Conservation (phyloP, 768 basidiomycete species). For the Rhodotorula graminis region DNA sequence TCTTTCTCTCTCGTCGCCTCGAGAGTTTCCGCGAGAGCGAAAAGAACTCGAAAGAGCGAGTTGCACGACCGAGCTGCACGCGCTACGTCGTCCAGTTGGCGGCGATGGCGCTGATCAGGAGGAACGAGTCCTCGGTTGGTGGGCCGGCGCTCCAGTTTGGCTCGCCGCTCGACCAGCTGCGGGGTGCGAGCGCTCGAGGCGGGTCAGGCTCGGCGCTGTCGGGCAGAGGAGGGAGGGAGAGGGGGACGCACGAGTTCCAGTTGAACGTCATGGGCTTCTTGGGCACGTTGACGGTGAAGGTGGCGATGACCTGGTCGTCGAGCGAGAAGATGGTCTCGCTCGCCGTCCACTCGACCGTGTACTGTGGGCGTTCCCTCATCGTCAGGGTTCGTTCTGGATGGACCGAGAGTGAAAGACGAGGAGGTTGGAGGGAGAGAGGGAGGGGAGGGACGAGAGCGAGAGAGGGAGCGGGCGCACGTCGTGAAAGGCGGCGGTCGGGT, state of each 20-base stretch:
- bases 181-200: too few relatives aligned
- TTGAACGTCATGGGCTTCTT: conserved; percentile 1
- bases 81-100: conserved; percentile 9
- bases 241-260: background rate
- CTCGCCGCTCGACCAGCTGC: conserved; percentile 12
- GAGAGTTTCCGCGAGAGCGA: too few relatives aligned
- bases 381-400: too few relatives aligned
- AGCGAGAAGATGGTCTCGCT: conserved; percentile 11
- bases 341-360: conserved; percentile 19
- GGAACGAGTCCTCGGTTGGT: conserved; percentile 17
- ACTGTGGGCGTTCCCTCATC: background rate
- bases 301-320: background rate
- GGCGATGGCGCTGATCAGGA: background rate
- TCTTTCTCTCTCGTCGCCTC: too few relatives aligned
- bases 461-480: background rate
- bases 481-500: conserved; percentile 20
- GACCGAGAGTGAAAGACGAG: too few relatives aligned
- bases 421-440: too few relatives aligned
- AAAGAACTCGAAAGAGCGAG: too few relatives aligned
- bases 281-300: conserved; percentile 7
- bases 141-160: conserved; percentile 19
- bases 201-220: background rate
- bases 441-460: background rate
- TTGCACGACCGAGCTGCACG: background rate
- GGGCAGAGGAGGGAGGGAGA: background rate